Evolutionary conservation across 2,329 filamentous ascomycete species (phyloP).

Genomic region (Alternaria panax): DNA sequence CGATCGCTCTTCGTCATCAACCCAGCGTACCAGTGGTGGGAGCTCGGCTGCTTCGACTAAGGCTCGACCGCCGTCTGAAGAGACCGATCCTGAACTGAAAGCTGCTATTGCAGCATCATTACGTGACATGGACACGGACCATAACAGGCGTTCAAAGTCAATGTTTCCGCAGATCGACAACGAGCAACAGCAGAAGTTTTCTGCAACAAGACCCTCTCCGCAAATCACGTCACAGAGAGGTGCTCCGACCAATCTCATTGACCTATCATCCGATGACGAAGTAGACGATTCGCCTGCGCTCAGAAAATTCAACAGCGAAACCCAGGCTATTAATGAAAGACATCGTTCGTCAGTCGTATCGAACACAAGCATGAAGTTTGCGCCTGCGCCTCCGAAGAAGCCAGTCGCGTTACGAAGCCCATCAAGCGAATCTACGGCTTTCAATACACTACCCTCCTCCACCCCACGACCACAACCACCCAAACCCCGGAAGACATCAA

Average conservation of each 20-base stretch:
- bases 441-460: constrained; percentile 18
- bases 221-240: constrained; percentile 34
- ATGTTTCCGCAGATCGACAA: constrained; percentile 44
- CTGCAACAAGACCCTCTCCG: constrained; percentile 35
- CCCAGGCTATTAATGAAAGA: constrained; percentile 20
- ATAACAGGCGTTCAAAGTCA: constrained; percentile 43
- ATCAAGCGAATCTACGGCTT: constrained; percentile 38
- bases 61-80: constrained; percentile 38
- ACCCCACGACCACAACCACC: constrained; percentile 46
- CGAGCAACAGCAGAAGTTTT: constrained; percentile 50
- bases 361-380: constrained; percentile 35
- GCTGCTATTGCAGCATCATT: constrained; percentile 59
- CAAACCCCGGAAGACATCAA: constrained; percentile 41
- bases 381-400: constrained; percentile 44
- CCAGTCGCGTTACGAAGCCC: constrained; percentile 50
- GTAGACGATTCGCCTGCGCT: constrained; percentile 23
- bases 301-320: constrained; percentile 39
- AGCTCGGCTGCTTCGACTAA: constrained; percentile 19
- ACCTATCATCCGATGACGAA: constrained; percentile 57
- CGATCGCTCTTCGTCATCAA: constrained; percentile 38
- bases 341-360: constrained; percentile 28
- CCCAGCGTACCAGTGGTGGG: constrained; percentile 20
- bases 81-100: constrained; percentile 58
- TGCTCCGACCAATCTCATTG: constrained; percentile 54
- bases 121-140: constrained; percentile 54